Percentiles rank a stretch among this genome's conserved stretches.
Conservation (phyloP, 2,329 filamentous ascomycete species). For the Neobulgaria alba region DNA sequence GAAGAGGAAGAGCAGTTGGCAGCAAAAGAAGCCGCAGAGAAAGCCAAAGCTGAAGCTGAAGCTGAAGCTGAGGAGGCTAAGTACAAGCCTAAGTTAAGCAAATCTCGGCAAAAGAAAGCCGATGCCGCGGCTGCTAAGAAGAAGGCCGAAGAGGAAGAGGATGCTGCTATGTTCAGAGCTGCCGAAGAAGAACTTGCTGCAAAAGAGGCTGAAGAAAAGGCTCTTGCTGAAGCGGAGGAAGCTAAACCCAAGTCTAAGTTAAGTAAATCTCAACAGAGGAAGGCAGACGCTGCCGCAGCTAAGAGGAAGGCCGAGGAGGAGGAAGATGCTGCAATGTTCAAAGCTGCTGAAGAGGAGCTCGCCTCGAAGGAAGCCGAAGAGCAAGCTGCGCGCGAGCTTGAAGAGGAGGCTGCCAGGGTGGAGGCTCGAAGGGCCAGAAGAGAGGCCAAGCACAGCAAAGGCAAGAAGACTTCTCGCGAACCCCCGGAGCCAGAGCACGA, state of each 20-base stretch:
- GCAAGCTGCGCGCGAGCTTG: constrained; percentile 30
- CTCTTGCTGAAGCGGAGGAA: constrained; percentile 24
- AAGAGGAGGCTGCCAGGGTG: constrained; percentile 27
- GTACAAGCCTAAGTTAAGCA: neutral
- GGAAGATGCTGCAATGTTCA: constrained; percentile 28
- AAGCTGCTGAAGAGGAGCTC: constrained; percentile 28
- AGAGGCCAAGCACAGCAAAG: constrained; percentile 33
- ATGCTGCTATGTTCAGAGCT: constrained; percentile 33
- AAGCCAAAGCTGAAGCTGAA: constrained; percentile 23
- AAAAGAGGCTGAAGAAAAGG: constrained; percentile 35
- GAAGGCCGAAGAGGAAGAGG: constrained; percentile 21
- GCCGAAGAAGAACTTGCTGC: constrained; percentile 39
- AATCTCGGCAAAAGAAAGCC: neutral
- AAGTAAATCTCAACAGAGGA: constrained; percentile 42
- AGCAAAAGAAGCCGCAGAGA: constrained; percentile 29
- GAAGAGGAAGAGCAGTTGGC: constrained; percentile 11
- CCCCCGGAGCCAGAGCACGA: constrained; percentile 19
- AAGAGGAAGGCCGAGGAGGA: constrained; percentile 32
- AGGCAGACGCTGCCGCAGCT: constrained; percentile 39
- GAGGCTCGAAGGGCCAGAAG: constrained; percentile 26
- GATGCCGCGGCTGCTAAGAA: constrained; percentile 5
- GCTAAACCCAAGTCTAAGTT: constrained; percentile 30
- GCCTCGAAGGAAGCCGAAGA: constrained; percentile 31
- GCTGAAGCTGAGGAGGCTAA: constrained; percentile 13
- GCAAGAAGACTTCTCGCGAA: constrained; percentile 19